phyloP scores from a whole-genome alignment of 306 rosid species.

The Citrullus colocynthis region DNA sequence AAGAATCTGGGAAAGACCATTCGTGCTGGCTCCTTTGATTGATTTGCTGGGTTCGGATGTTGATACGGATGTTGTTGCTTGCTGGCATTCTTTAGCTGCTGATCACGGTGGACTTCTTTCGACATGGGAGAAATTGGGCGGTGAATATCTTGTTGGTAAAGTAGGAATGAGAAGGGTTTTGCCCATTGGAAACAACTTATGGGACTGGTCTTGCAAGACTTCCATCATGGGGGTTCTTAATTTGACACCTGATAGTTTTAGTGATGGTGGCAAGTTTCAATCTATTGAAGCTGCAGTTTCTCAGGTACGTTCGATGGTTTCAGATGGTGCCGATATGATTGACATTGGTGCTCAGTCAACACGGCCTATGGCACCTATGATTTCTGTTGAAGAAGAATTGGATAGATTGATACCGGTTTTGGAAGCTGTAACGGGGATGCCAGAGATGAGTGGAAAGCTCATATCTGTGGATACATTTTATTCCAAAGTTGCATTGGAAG shows the following conservation, averaged over 20 bases:
- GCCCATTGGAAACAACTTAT: constrained; percentile 46
- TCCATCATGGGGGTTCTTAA: constrained; percentile 76
- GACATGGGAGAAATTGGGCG: constrained; percentile 68
- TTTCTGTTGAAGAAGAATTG: constrained; percentile 65
- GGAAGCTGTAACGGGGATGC: constrained; percentile 54
- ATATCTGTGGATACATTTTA: constrained; percentile 77
- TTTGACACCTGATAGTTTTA: constrained; percentile 88
- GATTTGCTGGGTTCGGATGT: constrained; percentile 61
- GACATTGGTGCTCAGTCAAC: constrained; percentile 94
- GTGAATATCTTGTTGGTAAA: constrained; percentile 62
- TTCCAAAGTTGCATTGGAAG: constrained; percentile 79
- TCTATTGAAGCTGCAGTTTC: constrained; percentile 54
- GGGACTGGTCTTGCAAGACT: constrained; percentile 65
- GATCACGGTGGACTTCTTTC: constrained; percentile 43
- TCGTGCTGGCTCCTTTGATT: constrained; percentile 81
- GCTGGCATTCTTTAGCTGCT: constrained; percentile 72
- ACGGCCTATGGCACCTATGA: constrained; percentile 52
- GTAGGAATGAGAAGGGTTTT: constrained; percentile 77
- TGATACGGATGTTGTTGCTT: constrained; percentile 49
- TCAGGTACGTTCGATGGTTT: constrained; percentile 63
- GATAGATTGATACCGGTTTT: constrained; percentile 63
- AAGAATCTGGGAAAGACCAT: constrained; percentile 92
- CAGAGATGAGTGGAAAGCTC: constrained; percentile 66
- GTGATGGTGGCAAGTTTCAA: constrained; percentile 71
- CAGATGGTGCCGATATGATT: constrained; percentile 78